Evolutionary conservation across 2,329 filamentous ascomycete species (phyloP).

Genomic region (Bipolaris cookei): DNA sequence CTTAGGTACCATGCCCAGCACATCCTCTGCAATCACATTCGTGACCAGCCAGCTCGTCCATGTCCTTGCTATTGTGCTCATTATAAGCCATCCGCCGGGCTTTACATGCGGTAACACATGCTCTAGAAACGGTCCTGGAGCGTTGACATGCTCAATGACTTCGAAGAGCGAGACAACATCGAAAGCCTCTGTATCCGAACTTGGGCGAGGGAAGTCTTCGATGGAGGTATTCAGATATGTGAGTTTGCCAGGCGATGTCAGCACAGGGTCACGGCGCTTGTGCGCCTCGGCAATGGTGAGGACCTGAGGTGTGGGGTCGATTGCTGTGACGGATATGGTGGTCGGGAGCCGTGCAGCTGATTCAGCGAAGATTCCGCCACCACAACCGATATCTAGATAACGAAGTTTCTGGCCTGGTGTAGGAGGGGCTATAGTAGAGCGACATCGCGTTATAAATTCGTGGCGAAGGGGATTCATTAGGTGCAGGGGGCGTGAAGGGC

Average conservation of each 20-base stretch:
- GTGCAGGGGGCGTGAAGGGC: slow-evolving; percentile 88
- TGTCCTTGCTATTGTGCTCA: slow-evolving; percentile 90
- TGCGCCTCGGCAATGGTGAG: slow-evolving; percentile 78
- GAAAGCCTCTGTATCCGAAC: slow-evolving; percentile 57
- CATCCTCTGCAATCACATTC: slow-evolving; percentile 87
- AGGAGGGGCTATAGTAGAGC: slow-evolving; percentile 50
- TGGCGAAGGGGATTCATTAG: slow-evolving; percentile 98
- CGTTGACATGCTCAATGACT: slow-evolving; percentile 89
- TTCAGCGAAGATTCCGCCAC: slow-evolving; percentile 95
- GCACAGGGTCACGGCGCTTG: slow-evolving; percentile 72
- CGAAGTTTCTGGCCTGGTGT: slow-evolving; percentile 56
- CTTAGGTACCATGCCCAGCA: slow-evolving; percentile 83
- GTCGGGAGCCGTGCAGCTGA: slow-evolving; percentile 72
- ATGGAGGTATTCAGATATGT: slow-evolving; percentile 78
- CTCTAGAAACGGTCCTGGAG: slow-evolving; percentile 75
- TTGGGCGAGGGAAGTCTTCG: slow-evolving; percentile 64
- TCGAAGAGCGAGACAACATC: slow-evolving; percentile 91
- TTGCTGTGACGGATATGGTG: slow-evolving; percentile 71
- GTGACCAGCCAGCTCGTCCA: slow-evolving; percentile 91
- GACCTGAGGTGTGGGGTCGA: slow-evolving; percentile 78
- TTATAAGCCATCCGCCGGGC: slow-evolving; percentile 90
- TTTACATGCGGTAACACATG: slow-evolving; percentile 76
- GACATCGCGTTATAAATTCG: slow-evolving; percentile 82
- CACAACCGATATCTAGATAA: slow-evolving; percentile 93
- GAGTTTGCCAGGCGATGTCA: slow-evolving; percentile 64